Evolutionary conservation across 495 filamentous ascomycete species (phyloP), one percentile per base, ranked within the genome.

Genomic region (Cryomyces minteri): DNA sequence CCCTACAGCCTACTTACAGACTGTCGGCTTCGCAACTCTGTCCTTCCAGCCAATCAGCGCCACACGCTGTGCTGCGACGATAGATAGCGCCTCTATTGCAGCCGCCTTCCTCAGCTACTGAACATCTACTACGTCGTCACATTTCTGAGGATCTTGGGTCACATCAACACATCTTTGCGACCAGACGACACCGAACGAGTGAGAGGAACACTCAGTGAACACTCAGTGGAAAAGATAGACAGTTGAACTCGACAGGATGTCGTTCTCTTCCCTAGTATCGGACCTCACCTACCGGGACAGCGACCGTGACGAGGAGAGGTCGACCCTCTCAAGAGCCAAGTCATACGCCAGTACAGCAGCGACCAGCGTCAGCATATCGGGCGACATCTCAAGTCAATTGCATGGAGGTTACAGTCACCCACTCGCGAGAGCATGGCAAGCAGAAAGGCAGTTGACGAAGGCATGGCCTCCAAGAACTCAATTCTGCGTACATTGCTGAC

Each of bases 361-460:
- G n/a, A 94, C 87, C 8, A 92, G 83, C 62, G 84, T 93, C 40
- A 90, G 84, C 74, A 86, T 94, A 50, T 72, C 80, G 7, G 87
- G 87, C 29, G 85, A 94, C 52, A 92, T 98, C 51, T 82, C 84
- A 8, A 94, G 86, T 57, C 90, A 96, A 57, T 72, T 98, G 30
- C 90, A 98, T 62, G 80, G 86, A 47, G 90, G 90, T 44, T 98
- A 96, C 61, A 81, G 77, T 53, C 90, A 98, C 58, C 87, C 90
- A 29, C 73, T 98, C 40, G 79, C 84, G 40, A 70, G 90, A 48
- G 72, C 83, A 57, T 98, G 90, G 90, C 90, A 98, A 58, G 84
- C 90, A 7, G 92, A 98, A 65, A 73, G 87, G 41, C 88, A 96
- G 70, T 73, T 98, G 56, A 96, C 92, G 14, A 98, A 98, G 76